A percentile compares a stretch with the other conserved stretches of the same genome.
Conservation (phyloP, 306 rosid genomes). For the Begonia loranthoides region DNA sequence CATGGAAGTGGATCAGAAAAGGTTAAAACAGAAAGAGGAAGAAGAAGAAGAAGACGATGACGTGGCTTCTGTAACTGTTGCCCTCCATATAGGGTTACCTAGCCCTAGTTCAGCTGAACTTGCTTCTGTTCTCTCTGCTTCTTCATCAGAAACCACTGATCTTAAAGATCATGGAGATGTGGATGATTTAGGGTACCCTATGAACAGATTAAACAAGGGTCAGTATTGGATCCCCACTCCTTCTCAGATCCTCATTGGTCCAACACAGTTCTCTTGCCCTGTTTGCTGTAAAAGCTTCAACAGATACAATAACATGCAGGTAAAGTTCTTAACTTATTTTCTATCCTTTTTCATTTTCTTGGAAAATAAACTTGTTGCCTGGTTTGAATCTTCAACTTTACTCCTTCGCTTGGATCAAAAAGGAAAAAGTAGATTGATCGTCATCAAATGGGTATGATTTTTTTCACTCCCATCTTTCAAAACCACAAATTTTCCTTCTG, state of each 20-base stretch:
- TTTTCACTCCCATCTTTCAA: no score
- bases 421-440: no score
- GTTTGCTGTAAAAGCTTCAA: constrained; percentile 96
- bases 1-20: not conserved
- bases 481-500: no score
- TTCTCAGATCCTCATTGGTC: constrained; percentile 98
- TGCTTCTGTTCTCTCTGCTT: constrained; percentile 38
- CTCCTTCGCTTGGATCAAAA: constrained; percentile 25
- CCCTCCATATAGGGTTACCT: constrained; percentile 11
- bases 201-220: constrained; percentile 59
- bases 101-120: constrained; percentile 11
- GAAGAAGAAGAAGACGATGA: not conserved
- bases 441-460: no score
- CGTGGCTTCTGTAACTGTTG: constrained; percentile 1
- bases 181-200: constrained; percentile 26
- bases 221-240: constrained; percentile 99
- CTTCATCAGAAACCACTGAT: constrained; percentile 28
- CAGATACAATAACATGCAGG: constrained; percentile 99
- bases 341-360: constrained; percentile 4
- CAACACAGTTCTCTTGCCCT: constrained; percentile 96
- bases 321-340: constrained; percentile 6
- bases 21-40: not conserved
- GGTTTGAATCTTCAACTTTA: constrained; percentile 37
- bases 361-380: constrained; percentile 8
- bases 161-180: constrained; percentile 20